phyloP scores from a whole-genome alignment of 176 grass and related monocot species.

The Carex kokanica region DNA sequence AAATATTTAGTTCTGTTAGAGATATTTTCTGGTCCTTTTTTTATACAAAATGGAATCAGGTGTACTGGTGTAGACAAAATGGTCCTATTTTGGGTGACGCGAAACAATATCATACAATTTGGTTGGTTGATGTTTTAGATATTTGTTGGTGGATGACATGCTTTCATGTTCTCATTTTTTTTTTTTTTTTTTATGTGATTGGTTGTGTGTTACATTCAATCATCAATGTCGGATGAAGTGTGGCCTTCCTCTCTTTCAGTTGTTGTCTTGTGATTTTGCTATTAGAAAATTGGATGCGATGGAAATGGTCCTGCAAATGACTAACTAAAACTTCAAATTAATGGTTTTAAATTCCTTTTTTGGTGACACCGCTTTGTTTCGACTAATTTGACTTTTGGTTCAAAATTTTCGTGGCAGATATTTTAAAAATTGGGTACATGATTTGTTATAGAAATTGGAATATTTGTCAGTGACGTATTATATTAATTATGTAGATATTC shows the following conservation, averaged over 20 bases:
- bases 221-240: slow-evolving; percentile 10
- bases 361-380: not conserved
- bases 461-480: too few species aligned
- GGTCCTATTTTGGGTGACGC: not conserved
- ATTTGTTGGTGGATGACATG: slow-evolving; percentile 20
- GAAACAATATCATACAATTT: slow-evolving; percentile 15
- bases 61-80: not conserved
- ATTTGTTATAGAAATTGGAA: not conserved
- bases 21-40: not conserved
- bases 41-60: not conserved
- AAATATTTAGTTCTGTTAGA: slow-evolving; percentile 1
- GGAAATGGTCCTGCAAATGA: not conserved
- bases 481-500: not conserved
- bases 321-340: not conserved
- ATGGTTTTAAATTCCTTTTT: not conserved
- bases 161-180: not conserved
- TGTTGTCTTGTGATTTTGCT: not conserved
- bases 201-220: slow-evolving; percentile 25
- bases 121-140: slow-evolving; percentile 20
- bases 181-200: slow-evolving; percentile 2
- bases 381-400: not conserved
- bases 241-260: not conserved
- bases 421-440: not conserved
- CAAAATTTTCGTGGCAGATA: not conserved
- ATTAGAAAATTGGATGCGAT: not conserved